Base-by-base conservation (phyloP, 2,329 filamentous ascomycete genomes). In the Raffaelea ambrosiae region DNA sequence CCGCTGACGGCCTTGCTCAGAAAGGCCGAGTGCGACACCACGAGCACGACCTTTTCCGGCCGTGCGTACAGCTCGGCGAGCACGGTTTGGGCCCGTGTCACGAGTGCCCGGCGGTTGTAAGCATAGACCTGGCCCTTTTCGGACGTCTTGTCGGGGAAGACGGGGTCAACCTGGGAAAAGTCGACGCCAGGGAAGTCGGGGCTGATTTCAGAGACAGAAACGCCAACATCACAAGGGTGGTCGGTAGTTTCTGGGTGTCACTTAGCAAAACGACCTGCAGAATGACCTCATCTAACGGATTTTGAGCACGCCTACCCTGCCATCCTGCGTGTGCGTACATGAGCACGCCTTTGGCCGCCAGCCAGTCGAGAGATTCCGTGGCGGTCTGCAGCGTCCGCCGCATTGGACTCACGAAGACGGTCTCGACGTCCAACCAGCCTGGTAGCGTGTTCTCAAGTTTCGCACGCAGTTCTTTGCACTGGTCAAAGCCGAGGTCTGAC, bases 11-110 rank as follows among this genome's bases (percentile, higher is more conserved):
- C 77, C 3, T 68, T 60, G n/a, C 80, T 66, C 52, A 85, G 55
- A 59, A 84, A 85, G 0, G 73, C 79, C 2, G 81, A 79, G 62
- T 85, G 81, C 2, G 76, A 77, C 4, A 86, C 79, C 0, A 85
- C 80, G 10, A 81, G 69, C 47, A 86, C 71, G 45, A 81, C 68
- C 54, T 77, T 77, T 62, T 85, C 81, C 0, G 74, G 71, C 1
- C 81, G 68, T 13, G 56, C 54, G 51, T 73, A 67, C 21, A 86
- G 65, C 22, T 68, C 66, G 29, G 64, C 62, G 2, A 84, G 66
- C 39, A 68, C 70, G 0, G 62, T 59, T 54, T 74, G 71, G 0
- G 73, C 82, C 13, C 83, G 75, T 0, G 64, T 66, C 4, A 84
- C 60, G 35, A 85, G 70, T 22, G 75, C 72, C 3, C 58, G 56